Base-by-base conservation (phyloP, 2,329 filamentous ascomycete genomes). In the Fusarium keratoplasticum region DNA sequence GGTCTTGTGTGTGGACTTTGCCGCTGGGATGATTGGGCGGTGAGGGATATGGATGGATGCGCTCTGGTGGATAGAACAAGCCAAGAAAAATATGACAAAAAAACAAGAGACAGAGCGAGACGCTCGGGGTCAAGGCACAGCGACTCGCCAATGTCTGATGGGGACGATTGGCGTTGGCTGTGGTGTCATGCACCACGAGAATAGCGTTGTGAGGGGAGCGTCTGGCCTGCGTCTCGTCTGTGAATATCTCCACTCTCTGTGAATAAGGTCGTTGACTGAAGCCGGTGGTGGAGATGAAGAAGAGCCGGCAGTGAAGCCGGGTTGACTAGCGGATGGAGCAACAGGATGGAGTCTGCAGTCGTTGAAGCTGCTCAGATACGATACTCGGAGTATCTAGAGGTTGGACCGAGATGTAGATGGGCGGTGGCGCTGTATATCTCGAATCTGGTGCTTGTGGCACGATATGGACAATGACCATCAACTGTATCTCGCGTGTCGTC, bases 101-200 rank as follows among this genome's bases (percentile, higher is more conserved):
- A 35, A 13, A 36, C 42, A 33, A 36, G 42, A 54, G 20, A 16
- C 38, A 33, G 57, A 27, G 40, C 60, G 61, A 52, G 61, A 47
- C 57, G 47, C 40, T 50, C 42, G 35, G 27, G 47, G 63, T 67
- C 64, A 64, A 72, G 70, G 70, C 63, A 66, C 64, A 47, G 64
- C 62, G 44, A 60, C 57, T 55, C 47, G 50, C 36, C 20, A 16
- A 25, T 44, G 36, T 60, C 47, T 59, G 68, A 42, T 64, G 50
- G 68, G 64, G 55, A 22, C 57, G 52, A 14, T 9, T 3, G 29
- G 29, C 9, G 64, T 59, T 70, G 67, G 62, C 35, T 47, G 74
- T 78, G 76, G 76, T 78, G 74, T 64, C 73, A 78, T 78, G 76
- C 75, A 76, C 71, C 65, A 27, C 67, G 69, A 73, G 60, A 72